Evolutionary conservation across 2,329 filamentous ascomycete species (phyloP), one percentile per base, ranked within the genome.

Genomic region (Trichoderma sp.): DNA sequence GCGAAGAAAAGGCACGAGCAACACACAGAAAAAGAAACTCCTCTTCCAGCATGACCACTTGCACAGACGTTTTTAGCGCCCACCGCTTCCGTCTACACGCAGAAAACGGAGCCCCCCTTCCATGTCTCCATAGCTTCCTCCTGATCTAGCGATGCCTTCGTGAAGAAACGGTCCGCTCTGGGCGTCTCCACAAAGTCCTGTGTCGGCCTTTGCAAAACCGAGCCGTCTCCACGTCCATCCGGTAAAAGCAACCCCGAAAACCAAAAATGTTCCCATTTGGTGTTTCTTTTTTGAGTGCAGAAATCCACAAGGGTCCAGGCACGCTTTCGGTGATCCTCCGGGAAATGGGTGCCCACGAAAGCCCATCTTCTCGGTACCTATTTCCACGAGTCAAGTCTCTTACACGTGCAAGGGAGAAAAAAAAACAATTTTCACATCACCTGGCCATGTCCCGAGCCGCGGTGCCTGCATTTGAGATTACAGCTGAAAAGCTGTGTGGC

Each of bases 191-290:
- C 64, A 59, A 34, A 34, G 16, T 43, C 18, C 32, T 34, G 32
- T 34, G 28, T 66, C 64, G 64, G 64, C 34, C n/a, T 51, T 51
- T 43, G 18, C 24, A 49, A 66, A 37, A 37, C 64, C 64, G 54
- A 66, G 39, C 26, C 49, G 14, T 34, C 64, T 24, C 28, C 64
- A 59, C 43, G 54, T 24, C 7, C 16, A 21, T 5, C 64, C 64
- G 54, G 64, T 49, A 59, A 58, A 51, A n/a, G 8, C 16, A 58
- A 58, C 21, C 37, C 64, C 64, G 64, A 66, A 59, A 34, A 34
- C 5, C 11, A 43, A 24, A 56, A 37, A 43, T 30, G 16, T 43
- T 16, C 39, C 39, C 3, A 34, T 13, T 34, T 34, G 11, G 3
- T 43, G 39, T 43, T 39, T 28, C 63, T 58, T 16, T 32, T 49